Conservation (phyloP, 192 early-diverging fungal species). For the Mortierella claussenii region DNA sequence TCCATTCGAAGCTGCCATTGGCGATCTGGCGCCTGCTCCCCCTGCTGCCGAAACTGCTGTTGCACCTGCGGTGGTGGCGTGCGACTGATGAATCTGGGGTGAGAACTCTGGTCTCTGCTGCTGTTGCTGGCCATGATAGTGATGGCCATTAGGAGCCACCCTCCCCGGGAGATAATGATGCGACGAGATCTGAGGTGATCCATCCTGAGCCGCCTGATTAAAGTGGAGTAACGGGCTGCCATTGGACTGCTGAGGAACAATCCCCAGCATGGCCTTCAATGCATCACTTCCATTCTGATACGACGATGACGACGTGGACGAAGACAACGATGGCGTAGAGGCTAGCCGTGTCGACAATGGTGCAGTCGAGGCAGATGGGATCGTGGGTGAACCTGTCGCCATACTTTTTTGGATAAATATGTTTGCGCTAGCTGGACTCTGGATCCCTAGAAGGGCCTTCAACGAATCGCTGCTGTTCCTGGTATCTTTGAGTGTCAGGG, state of each 20-base stretch:
- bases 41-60: not conserved
- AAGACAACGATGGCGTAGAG: slow-evolving; percentile 17
- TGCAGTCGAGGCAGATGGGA: slow-evolving; percentile 12
- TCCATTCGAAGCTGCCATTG: slow-evolving; percentile 21
- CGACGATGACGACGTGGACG: slow-evolving; percentile 8
- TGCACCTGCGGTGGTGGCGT: not conserved
- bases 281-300: slow-evolving; percentile 39
- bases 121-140: not conserved
- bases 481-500: not conserved
- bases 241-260: slow-evolving; percentile 7
- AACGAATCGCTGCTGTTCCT: slow-evolving; percentile 32
- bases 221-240: slow-evolving; percentile 7
- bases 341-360: not conserved
- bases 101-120: slow-evolving; percentile 39
- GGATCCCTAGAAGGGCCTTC: slow-evolving; percentile 37
- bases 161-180: not conserved
- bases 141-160: slow-evolving; percentile 5
- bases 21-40: slow-evolving; percentile 5
- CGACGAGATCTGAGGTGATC: slow-evolving; percentile 2
- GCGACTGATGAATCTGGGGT: slow-evolving; percentile 21
- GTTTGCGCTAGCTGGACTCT: not conserved
- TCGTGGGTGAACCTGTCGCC: slow-evolving; percentile 19
- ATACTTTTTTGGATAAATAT: slow-evolving; percentile 10
- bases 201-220: slow-evolving; percentile 1
- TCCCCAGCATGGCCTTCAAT: slow-evolving; percentile 39